These are phyloP conservation scores for Aegilops speltoides DNA, from an alignment of 176 grass and related monocot genomes.

Conservation along the genomic window DNA sequence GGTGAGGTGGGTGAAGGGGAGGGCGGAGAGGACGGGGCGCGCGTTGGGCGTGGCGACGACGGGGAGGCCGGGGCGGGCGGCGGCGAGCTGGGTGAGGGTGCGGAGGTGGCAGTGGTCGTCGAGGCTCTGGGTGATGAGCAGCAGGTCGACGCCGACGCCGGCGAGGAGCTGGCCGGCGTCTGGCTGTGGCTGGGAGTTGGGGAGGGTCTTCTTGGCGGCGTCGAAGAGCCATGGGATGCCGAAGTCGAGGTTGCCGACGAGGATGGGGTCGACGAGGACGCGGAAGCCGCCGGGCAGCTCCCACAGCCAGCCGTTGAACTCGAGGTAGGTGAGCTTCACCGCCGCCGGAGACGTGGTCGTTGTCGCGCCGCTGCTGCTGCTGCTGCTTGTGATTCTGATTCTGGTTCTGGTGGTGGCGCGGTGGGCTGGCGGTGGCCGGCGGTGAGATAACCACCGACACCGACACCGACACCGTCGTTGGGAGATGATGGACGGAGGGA, in stretches of 20 bases:
- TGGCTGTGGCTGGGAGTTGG: neutral
- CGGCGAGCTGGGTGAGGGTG: slow-evolving; percentile 63
- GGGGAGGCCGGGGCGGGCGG: slow-evolving; percentile 44
- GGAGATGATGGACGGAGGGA: neutral
- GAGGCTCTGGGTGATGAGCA: slow-evolving; percentile 95
- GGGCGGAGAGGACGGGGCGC: slow-evolving; percentile 38
- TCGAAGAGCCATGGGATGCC: slow-evolving; percentile 80
- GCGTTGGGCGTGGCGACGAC: slow-evolving; percentile 89
- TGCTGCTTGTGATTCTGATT: neutral
- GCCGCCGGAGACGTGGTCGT: neutral
- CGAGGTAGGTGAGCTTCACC: slow-evolving; percentile 34
- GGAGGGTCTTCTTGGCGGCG: slow-evolving; percentile 61
- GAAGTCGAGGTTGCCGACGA: slow-evolving; percentile 56
- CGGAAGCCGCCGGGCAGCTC: slow-evolving; percentile 50
- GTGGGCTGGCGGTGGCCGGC: neutral
- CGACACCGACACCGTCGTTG: neutral
- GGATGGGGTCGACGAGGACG: slow-evolving; percentile 79
- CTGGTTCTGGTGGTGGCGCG: neutral
- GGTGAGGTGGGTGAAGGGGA: slow-evolving; percentile 57
- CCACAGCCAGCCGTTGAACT: slow-evolving; percentile 95
- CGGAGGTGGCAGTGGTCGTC: slow-evolving; percentile 92
- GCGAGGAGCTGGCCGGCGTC: no score
- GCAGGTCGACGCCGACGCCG: slow-evolving; percentile 44
- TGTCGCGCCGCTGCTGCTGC: neutral
- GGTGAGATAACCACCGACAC: neutral